Percentiles rank a stretch among this genome's conserved stretches.
Evolutionary conservation across 257 asterid species (phyloP).

Genomic region (Cruciata laevipes): DNA sequence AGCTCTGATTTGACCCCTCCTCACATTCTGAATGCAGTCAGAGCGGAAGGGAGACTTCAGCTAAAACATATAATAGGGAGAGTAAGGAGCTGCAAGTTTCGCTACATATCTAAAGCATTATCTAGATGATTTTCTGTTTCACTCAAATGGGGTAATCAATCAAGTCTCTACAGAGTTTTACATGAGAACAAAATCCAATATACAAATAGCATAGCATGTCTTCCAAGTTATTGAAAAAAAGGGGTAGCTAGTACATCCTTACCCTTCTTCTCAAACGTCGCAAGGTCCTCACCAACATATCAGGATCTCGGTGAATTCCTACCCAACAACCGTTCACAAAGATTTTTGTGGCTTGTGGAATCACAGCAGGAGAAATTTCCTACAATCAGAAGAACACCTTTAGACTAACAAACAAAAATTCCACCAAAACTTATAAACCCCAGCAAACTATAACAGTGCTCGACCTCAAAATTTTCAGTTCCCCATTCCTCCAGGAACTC

Average conservation of each 20-base stretch:
- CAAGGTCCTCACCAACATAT: conserved; percentile 91
- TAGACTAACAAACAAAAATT: conserved; percentile 2
- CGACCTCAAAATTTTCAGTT: conserved; percentile 95
- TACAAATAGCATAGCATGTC: not conserved
- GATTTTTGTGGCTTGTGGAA: conserved; percentile 87
- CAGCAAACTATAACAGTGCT: conserved; percentile 2
- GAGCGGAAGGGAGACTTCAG: not conserved
- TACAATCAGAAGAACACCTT: conserved; percentile 17
- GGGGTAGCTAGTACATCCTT: conserved; percentile 20
- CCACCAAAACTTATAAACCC: conserved; percentile 9
- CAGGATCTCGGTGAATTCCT: conserved; percentile 96
- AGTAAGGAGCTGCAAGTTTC: not conserved
- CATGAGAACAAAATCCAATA: not conserved
- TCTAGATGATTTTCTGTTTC: not conserved
- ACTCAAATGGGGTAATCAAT: not conserved
- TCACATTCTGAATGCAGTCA: not conserved
- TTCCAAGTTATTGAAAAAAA: not conserved
- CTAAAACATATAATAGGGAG: not conserved
- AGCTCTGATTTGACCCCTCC: not conserved
- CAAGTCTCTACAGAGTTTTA: too few species aligned
- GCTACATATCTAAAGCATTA: not conserved
- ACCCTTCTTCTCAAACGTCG: conserved; percentile 90
- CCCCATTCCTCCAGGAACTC: conserved; percentile 99
- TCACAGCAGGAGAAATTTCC: conserved; percentile 98
- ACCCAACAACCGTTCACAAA: conserved; percentile 98